These are phyloP conservation scores for Medicago truncatula DNA, from an alignment of 306 rosid species.

Conservation along the genomic window DNA sequence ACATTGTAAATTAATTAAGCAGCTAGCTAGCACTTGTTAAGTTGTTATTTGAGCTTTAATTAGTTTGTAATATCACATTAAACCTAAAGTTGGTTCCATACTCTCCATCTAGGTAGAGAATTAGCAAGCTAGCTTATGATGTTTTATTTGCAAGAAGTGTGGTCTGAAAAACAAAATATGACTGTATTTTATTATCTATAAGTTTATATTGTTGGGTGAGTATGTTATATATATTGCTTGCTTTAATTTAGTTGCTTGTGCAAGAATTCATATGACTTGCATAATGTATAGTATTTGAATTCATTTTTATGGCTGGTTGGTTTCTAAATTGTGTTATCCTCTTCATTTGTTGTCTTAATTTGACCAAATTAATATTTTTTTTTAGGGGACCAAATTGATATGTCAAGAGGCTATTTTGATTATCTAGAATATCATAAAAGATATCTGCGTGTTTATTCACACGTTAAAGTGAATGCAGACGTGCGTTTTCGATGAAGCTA, in stretches of 20 bases:
- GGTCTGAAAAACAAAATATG: slow-evolving; percentile 28
- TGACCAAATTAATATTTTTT: too few relatives aligned
- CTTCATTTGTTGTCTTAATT: not conserved
- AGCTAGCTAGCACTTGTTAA: slow-evolving; percentile 24
- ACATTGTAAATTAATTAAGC: slow-evolving; percentile 32
- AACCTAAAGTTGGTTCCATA: slow-evolving; percentile 15
- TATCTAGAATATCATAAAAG: too few relatives aligned
- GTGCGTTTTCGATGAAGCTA: too few relatives aligned
- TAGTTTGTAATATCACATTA: slow-evolving; percentile 20
- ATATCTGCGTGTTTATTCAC: too few relatives aligned
- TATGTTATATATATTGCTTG: not conserved
- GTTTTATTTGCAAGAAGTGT: slow-evolving; percentile 26
- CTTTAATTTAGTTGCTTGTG: not conserved
- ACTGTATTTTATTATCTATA: slow-evolving; percentile 31
- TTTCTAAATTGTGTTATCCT: not conserved
- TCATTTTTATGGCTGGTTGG: not conserved
- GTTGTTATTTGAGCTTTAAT: slow-evolving; percentile 29
- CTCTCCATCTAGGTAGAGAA: slow-evolving; percentile 27
- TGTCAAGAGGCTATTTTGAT: too few relatives aligned
- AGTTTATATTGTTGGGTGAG: slow-evolving; percentile 25
- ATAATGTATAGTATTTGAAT: not conserved
- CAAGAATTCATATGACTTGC: not conserved
- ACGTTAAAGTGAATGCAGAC: too few relatives aligned
- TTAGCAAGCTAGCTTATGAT: slow-evolving; percentile 26
- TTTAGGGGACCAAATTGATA: too few relatives aligned